Base-by-base conservation (phyloP, 805 yeast genomes). In the Komagataella pseudopastoris region DNA sequence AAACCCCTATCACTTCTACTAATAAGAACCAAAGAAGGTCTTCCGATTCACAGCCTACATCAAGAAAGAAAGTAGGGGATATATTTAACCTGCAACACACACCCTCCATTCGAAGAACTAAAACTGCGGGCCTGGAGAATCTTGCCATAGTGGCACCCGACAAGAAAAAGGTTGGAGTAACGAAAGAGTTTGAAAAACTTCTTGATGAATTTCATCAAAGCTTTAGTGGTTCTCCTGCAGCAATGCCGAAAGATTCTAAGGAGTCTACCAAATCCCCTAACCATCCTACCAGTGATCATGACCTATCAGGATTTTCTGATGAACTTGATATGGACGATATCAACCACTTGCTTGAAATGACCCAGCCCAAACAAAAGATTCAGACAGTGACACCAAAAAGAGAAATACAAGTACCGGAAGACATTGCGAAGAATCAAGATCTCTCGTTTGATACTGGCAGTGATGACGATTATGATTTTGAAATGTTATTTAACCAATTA, bases 261-360 rank as follows among this genome's bases (percentile, higher is more conserved):
- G 50, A 51, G 14, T 46, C 22, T 10, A n/a, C 46, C 2, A 20
- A 45, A 60, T 30, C 14, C 10, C 39, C 39, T 30, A 14, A 5
- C 8, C n/a, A 8, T 30, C 14, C 39, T 30, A 14, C 39, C 39
- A 30, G 39, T 30, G 39, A 30, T 4, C 39, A 30, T 8, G 39
- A 30, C 5, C 39, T 8, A 10, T 30, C 39, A 48, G 55, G 54
- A 5, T 62, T 66, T 47, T 58, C 62, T 44, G 67, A 63, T 50
- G 69, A 66, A 45, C 55, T 63, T 2, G 69, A 64, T 50, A 51
- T 61, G 58, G 60, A 56, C 39, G 68, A 63, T 45, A 55, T 64
- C 18, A 64, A 62, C 50, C 49, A 50, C 23, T 50, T 39, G 48
- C 48, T 49, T 46, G 51, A 45, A 52, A 23, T 30, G 54, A 24